Evolutionary conservation across 805 yeast genomes (phyloP), one percentile per base, ranked within the genome.

Genomic region (Candida piceae): DNA sequence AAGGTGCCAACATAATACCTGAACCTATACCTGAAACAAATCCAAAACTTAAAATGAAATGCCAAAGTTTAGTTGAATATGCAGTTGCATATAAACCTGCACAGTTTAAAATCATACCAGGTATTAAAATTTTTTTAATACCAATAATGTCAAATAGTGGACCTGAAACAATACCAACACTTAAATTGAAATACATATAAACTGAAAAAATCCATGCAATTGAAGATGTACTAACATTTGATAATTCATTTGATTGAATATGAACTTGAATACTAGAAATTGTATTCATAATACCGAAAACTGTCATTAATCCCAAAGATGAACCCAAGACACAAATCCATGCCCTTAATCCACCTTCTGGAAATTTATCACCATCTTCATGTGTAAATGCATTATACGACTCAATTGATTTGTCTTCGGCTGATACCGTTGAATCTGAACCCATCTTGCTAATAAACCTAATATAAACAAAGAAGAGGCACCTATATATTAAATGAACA

Each of bases 191-290:
- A 27, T 77, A 73, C 45, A 74, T 60, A 48, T 69, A 74, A 18
- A 80, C 50, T 0, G 86, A 78, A 45, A 80, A 81, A 22, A 80
- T 69, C 88, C 88, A 80, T 2, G 84, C 72, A 9, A 79, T 67
- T 1, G 74, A 60, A 2, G 80, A 67, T 1, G 76, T 62, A 7
- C 63, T 53, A 4, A 64, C 63, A 35, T 67, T 53, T 0, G 62
- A 59, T 39, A 81, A 57, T 54, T 79, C 84, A 53, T 81, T 70
- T 11, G 62, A 62, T n/a, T 78, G 69, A 7, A 80, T 68, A 46
- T 77, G 76, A 1, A 79, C 67, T 54, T 80, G 81, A 23, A 80
- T 67, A 2, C 76, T 82, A 39, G 85, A 82, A 25, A 74, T 63
- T 1, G 80, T 62, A 50, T 79, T 79, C 50, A 78, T 59, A 19